Evolutionary conservation across 495 filamentous ascomycete genomes (phyloP).

Genomic region (Copromyces sp.): DNA sequence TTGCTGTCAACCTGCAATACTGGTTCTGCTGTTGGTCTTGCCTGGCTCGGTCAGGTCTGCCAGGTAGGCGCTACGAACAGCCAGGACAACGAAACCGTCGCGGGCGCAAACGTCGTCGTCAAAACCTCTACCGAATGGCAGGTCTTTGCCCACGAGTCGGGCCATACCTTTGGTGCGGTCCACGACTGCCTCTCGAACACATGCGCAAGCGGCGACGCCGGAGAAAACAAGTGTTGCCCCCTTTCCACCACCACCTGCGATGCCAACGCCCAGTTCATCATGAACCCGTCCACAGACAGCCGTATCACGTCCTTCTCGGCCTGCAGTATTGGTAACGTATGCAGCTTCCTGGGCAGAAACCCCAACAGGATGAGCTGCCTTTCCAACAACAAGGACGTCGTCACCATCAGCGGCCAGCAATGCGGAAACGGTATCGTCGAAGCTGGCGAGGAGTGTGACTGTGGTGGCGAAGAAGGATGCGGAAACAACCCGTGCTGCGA

Average conservation of each 20-base stretch:
- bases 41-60: constrained; percentile 89
- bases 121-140: constrained; percentile 83
- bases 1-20: constrained; percentile 79
- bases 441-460: constrained; percentile 89
- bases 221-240: constrained; percentile 79
- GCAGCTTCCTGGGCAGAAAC: constrained; percentile 75
- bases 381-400: constrained; percentile 68
- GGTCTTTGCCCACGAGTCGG: constrained; percentile 91
- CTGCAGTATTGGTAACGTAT: constrained; percentile 90
- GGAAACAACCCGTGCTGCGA: constrained; percentile 73
- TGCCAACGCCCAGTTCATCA: constrained; percentile 71
- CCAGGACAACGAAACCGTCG: constrained; percentile 51
- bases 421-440: constrained; percentile 98
- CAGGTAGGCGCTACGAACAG: constrained; percentile 41
- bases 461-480: constrained; percentile 67
- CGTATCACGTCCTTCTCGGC: constrained; percentile 71
- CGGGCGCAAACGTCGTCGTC: constrained; percentile 83
- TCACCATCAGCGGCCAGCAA: constrained; percentile 74
- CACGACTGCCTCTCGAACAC: constrained; percentile 71
- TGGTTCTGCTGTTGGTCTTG: constrained; percentile 77
- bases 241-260: constrained; percentile 58
- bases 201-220: constrained; percentile 50
- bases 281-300: constrained; percentile 79
- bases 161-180: constrained; percentile 92
- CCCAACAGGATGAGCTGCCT: constrained; percentile 70